A percentile compares a stretch with the other conserved stretches of the same genome.
These are phyloP conservation scores for Gynandropsis gynandra DNA, from an alignment of 345 rosid species.

Conservation along the genomic window DNA sequence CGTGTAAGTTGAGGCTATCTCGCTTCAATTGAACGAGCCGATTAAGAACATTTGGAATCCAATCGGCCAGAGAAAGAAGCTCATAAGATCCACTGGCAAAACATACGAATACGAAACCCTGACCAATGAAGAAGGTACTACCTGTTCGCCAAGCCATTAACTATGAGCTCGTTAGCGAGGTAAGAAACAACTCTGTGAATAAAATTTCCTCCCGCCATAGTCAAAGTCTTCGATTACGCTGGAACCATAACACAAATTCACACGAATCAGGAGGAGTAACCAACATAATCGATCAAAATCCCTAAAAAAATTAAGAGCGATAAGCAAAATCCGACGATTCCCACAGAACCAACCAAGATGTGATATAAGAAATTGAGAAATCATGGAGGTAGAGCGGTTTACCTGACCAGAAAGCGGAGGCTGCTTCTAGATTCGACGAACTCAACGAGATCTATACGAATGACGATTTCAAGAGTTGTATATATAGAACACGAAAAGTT, in stretches of 20 bases:
- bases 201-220: conserved; percentile 92
- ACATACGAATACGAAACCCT: not conserved
- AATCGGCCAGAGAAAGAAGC: conserved; percentile 46
- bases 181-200: conserved; percentile 67
- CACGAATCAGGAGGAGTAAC: not conserved
- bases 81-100: not conserved
- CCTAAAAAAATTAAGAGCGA: no score
- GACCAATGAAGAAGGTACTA: conserved; percentile 8
- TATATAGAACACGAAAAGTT: conserved; percentile 11
- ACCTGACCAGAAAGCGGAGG: conserved; percentile 1
- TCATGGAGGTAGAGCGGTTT: not conserved
- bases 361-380: not conserved
- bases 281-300: not conserved
- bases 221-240: conserved; percentile 16
- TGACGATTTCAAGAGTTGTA: not conserved
- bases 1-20: conserved; percentile 30
- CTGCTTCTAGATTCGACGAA: not conserved
- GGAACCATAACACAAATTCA: not conserved
- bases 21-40: conserved; percentile 54
- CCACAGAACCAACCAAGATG: no score
- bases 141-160: conserved; percentile 89
- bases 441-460: not conserved
- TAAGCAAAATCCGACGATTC: no score
- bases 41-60: conserved; percentile 26
- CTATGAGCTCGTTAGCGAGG: conserved; percentile 70